Conservation (phyloP, 169 alveolate genomes). For the Eimeria acervulina region DNA sequence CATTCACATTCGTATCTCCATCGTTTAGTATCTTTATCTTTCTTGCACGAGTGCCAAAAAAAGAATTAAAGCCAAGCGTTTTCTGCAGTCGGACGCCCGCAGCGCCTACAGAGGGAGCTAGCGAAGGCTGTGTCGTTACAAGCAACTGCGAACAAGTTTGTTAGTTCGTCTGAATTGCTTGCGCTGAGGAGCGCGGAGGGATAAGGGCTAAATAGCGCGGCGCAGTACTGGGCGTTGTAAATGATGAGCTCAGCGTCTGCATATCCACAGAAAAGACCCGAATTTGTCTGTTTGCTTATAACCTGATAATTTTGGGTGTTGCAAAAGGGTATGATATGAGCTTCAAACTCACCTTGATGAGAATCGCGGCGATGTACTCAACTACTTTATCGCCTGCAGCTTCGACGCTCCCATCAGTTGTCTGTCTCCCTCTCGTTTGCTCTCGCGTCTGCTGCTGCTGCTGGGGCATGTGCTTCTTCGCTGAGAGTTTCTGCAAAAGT, state of each 20-base stretch:
- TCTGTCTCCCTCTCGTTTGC: background rate
- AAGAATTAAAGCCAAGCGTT: background rate
- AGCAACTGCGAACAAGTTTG: background rate
- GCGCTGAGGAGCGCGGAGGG: background rate
- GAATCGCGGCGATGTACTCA: slow-evolving; percentile 44
- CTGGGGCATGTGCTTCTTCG: background rate
- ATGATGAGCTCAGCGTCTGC: slow-evolving; percentile 69
- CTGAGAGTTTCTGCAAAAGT: background rate
- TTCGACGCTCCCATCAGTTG: background rate
- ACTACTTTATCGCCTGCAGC: slow-evolving; percentile 41
- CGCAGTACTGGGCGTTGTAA: slow-evolving; percentile 19
- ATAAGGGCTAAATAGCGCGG: slow-evolving; percentile 25
- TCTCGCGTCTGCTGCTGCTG: background rate
- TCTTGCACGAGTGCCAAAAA: background rate
- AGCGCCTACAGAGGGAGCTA: background rate
- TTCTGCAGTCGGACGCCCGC: background rate
- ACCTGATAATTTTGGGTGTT: background rate
- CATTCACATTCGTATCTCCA: background rate
- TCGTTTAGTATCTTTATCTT: background rate
- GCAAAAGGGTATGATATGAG: background rate
- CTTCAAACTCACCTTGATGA: slow-evolving; percentile 31
- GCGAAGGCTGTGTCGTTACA: background rate
- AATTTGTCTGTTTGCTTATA: background rate
- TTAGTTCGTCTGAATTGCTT: background rate
- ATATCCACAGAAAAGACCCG: background rate